Evolutionary conservation across 345 rosid species (phyloP), one percentile per base, ranked within the genome.

Genomic region (Populus pruinosa): DNA sequence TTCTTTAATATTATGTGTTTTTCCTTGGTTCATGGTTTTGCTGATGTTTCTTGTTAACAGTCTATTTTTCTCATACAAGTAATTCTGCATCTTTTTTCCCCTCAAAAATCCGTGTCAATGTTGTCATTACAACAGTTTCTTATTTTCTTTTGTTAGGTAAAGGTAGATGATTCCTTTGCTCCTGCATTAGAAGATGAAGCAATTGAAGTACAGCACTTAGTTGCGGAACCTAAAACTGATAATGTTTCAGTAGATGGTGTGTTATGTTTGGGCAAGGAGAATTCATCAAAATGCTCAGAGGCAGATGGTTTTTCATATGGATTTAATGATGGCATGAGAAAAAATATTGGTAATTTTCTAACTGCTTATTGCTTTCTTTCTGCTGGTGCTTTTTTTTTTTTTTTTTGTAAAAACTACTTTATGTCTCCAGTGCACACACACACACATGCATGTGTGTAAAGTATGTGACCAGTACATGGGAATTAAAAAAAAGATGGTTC

Each of bases 221-320:
- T 84, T 35, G 84, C 79, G 69, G 96, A 91, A 67, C 88, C 93
- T 49, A 80, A 85, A 78, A 78, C 80, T 77, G 91, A 89, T 43
- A 78, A 84, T 81, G 75, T 77, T 73, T 80, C 85, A 1, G 88
- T 87, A 10, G 94, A 93, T 68, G 86, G 86, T 78, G 86, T 80
- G 56, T 76, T 89, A 65, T 87, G 89, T 73, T 78, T 85, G 29
- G 83, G 82, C 76, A 82, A 86, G 78, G 93, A 91, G 76, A 83
- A 78, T 80, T 71, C 86, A 56, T 88, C 83, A 72, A 86, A 88
- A 78, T 44, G 71, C 69, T 82, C 82, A 33, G 90, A 76, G 36
- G 70, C 84, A 78, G 91, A 87, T 59, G 91, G 87, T 5, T 86
- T 91, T 77, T 77, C 86, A 62, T 80, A 23, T 69, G 87, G 85